Base-by-base conservation (phyloP, 2,329 filamentous ascomycete genomes). In the Pseudocercospora eumusae region DNA sequence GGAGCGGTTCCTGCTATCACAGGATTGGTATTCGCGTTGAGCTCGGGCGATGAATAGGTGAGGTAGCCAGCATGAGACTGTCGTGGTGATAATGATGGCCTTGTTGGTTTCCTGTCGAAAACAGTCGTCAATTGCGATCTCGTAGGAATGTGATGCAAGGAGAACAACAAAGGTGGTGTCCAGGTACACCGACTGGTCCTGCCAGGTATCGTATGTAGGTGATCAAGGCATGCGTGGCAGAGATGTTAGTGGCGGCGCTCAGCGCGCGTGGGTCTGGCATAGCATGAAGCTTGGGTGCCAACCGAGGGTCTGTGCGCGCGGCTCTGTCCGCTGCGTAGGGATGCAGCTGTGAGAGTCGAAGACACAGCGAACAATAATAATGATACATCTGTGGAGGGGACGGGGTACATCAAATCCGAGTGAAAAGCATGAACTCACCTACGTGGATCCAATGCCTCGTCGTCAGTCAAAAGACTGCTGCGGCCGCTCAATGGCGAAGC, bases 381-480 rank as follows among this genome's bases (percentile, higher is more conserved):
- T n/a, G n/a, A n/a, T n/a, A n/a, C n/a, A n/a, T n/a, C n/a, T n/a
- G n/a, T n/a, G n/a, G n/a, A n/a, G n/a, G n/a, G n/a, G n/a, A n/a
- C n/a, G n/a, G n/a, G n/a, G n/a, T n/a, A n/a, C n/a, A n/a, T n/a
- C n/a, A n/a, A n/a, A n/a, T n/a, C n/a, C n/a, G 10, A 31, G 28
- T 11, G 21, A 53, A 20, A 28, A 54, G 28, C 7, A 23, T n/a
- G 54, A 18, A 75, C 74, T 68, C 66, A 75, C 74, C 69, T 67
- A 57, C 72, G 68, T n/a, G 63, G 66, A 50, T 85, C 83, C 31
- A 79, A 81, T 65, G 56, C 44, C 44, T 83, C 81, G 63, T 82
- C 80, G 64, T 82, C 80, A 15, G 80, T 82, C 59, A 80, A 70
- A 53, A 83, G 76, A 69, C 79, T 82, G 76, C 80, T 81, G 45